Conservation (phyloP, 2,329 filamentous ascomycete genomes). For the Parafenestella ontariensis region DNA sequence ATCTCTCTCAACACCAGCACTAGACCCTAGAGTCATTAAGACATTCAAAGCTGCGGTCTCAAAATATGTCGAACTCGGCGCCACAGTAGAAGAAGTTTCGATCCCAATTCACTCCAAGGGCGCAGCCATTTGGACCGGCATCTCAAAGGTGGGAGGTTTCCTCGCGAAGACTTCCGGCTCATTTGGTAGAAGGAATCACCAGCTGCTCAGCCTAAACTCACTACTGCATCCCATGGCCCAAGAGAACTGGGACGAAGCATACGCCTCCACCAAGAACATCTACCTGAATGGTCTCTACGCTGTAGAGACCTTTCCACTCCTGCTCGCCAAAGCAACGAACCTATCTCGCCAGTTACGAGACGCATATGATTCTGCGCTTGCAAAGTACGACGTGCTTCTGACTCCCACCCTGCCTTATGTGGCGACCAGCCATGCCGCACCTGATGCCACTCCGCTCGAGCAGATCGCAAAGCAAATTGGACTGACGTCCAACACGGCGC, state of each 20-base stretch:
- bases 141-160: constrained; percentile 52
- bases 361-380: constrained; percentile 53
- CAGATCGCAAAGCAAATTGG: constrained; percentile 62
- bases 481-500: constrained; percentile 62
- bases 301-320: constrained; percentile 52
- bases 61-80: constrained; percentile 56
- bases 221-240: constrained; percentile 57
- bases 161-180: constrained; percentile 51
- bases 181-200: constrained; percentile 57
- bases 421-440: constrained; percentile 52
- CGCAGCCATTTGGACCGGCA: constrained; percentile 59
- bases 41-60: constrained; percentile 53
- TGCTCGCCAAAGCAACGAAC: constrained; percentile 61
- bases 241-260: constrained; percentile 60
- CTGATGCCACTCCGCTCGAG: constrained; percentile 51
- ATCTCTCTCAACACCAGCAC: constrained; percentile 35
- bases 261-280: constrained; percentile 61
- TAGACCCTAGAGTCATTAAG: constrained; percentile 51
- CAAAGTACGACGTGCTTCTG: constrained; percentile 54
- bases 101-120: constrained; percentile 59
- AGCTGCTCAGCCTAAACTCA: constrained; percentile 59
- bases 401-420: constrained; percentile 60
- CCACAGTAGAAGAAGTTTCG: constrained; percentile 59
- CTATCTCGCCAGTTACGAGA: constrained; percentile 57
- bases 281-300: constrained; percentile 62